Conservation (phyloP, 192 early-diverging fungal genomes). For the Phlyctochytrium bullatum region DNA sequence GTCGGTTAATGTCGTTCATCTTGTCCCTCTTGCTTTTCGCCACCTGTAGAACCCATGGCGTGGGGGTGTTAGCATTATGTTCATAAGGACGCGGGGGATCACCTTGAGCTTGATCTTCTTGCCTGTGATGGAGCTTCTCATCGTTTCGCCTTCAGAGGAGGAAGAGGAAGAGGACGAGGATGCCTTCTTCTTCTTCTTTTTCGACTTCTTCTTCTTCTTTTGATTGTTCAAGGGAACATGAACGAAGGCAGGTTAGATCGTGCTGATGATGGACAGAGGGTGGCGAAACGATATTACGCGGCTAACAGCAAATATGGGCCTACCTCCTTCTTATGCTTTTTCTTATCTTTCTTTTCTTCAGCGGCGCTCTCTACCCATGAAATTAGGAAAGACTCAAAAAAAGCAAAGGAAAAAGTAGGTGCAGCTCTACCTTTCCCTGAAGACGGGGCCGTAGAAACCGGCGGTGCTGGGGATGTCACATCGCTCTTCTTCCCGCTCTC, state of each 20-base stretch:
- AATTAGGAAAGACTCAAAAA: too few species aligned
- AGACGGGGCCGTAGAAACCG: too few species aligned
- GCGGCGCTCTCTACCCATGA: too few species aligned
- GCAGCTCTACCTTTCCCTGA: too few species aligned
- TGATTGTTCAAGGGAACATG: conserved; percentile 9
- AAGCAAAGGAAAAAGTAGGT: too few species aligned
- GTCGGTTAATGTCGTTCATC: conserved; percentile 18
- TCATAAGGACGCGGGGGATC: not conserved
- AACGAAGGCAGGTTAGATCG: too few species aligned
- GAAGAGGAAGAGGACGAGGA: conserved; percentile 4
- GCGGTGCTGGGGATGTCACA: too few species aligned
- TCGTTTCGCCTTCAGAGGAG: conserved; percentile 21
- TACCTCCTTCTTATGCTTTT: not conserved
- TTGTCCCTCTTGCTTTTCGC: conserved; percentile 20
- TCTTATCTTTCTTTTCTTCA: not conserved
- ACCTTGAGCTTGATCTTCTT: conserved; percentile 52
- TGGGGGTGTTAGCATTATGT: not conserved
- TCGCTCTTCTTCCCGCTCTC: too few species aligned
- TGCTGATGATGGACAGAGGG: too few species aligned
- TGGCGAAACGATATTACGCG: too few species aligned
- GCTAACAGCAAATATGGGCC: too few species aligned
- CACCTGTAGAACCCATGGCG: too few species aligned
- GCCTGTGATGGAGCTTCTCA: conserved; percentile 40
- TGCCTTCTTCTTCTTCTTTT: conserved; percentile 24
- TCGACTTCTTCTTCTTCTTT: conserved; percentile 26